phyloP scores from a whole-genome alignment of 108 stramenopile genomes.

The Cyclotella kingstonii region DNA sequence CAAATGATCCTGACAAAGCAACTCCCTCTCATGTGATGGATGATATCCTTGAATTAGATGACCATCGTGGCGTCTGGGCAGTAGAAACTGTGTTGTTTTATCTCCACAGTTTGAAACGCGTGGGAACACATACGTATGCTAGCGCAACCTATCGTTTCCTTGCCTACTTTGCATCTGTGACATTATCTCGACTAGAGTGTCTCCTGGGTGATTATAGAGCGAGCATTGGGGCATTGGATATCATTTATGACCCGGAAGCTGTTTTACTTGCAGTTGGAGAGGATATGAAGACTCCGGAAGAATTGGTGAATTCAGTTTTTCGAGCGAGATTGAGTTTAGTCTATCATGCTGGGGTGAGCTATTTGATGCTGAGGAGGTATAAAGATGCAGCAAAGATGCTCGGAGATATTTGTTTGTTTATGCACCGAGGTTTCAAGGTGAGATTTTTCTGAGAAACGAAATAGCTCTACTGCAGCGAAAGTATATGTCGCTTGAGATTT shows the following conservation, averaged over 20 bases:
- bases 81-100: conserved; percentile 90
- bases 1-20: conserved; percentile 38
- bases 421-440: conserved; percentile 83
- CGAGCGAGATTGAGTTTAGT: conserved; percentile 83
- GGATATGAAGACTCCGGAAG: conserved; percentile 55
- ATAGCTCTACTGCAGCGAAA: too few species aligned
- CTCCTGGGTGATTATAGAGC: conserved; percentile 92
- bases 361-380: conserved; percentile 94
- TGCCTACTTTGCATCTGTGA: conserved; percentile 92
- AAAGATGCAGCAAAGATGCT: conserved; percentile 84
- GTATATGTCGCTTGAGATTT: not conserved
- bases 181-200: conserved; percentile 92
- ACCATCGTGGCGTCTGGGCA: conserved; percentile 89
- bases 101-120: conserved; percentile 82
- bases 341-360: conserved; percentile 93
- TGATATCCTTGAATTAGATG: conserved; percentile 49
- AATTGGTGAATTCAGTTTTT: conserved; percentile 75
- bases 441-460: too few species aligned
- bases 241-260: conserved; percentile 44
- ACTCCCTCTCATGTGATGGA: conserved; percentile 70
- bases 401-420: conserved; percentile 70
- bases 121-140: conserved; percentile 56
- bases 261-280: conserved; percentile 39
- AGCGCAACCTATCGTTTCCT: conserved; percentile 74
- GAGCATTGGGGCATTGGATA: conserved; percentile 69